Evolutionary conservation across 257 asterid species (phyloP), one percentile per base, ranked within the genome.

Genomic region (Osmanthus fragrans): DNA sequence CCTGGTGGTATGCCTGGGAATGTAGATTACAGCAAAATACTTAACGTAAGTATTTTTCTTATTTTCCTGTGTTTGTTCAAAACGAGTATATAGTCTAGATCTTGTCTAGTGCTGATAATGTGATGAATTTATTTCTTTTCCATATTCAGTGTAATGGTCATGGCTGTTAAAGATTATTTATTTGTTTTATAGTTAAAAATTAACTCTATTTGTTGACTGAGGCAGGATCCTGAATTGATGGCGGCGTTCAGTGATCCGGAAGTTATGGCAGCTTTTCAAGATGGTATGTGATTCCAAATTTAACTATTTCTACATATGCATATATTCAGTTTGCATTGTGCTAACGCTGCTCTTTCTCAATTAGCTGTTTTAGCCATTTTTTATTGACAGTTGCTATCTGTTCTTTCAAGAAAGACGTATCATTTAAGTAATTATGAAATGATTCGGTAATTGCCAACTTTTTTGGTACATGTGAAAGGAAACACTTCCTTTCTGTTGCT

Each of bases 231-330:
- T 73, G 99, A 96, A 74, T 78, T 96, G 88, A 93, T 96, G 99
- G 90, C 93, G n/a, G 97, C 99, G 34, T 96, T 96, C 86, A 87
- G 87, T 80, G 99, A 96, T 88, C 98, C 97, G 32, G 98, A 95
- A 76, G 91, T 95, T 73, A 92, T 96, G 99, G 97, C 94, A 76
- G 99, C 99, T 82, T 96, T 96, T 47, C 98, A 93, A 89, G 99
- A 96, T 88, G 99, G 99, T 96, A 90, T 0, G 7, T 37, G 21
- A 27, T 72, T 70, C 73, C 58, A 76, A 68, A 77, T 45, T 75
- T 77, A 77, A 32, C 49, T 23, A 2, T 65, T 23, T 75, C 58
- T 47, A 47, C 70, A 2, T 54, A 21, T 78, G 42, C 66, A 18
- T 78, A 19, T 71, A 6, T 4, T 49, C 5, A 56, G 42, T 49